Base-by-base conservation (phyloP, 441 rosid genomes). In the Caryocar brasiliense region DNA sequence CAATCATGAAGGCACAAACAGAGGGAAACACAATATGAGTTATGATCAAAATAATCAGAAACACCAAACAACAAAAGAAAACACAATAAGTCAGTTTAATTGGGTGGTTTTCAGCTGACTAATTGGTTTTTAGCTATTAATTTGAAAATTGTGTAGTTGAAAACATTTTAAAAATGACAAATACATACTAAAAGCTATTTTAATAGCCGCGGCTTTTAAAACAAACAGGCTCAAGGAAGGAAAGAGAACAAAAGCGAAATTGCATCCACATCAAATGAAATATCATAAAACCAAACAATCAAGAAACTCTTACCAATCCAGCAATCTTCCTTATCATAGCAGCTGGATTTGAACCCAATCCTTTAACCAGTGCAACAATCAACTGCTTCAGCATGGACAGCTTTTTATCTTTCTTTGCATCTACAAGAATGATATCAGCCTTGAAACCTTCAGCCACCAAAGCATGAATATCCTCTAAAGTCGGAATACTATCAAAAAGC, bases 291-390 rank as follows among this genome's bases (percentile, higher is more conserved):
- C 22, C 57, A 48, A 40, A 53, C 25, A 29, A 53, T 28, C 26
- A 41, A 68, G 27, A 20, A 54, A 44, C 33, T 61, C 76, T 75
- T 59, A 93, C 99, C 97, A 89, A 71, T 72, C 82, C 96, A 18
- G 96, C 93, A 45, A 93, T 86, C 82, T 93, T 93, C 74, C 86
- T 93, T 40, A 89, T 79, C 73, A 83, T 72, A 33, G 83, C 81
- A 53, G 95, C 86, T 41, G 97, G 95, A 66, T 93, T 86, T 58
- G 99, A 81, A 66, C 72, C 78, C 73, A 85, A 54, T 58, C 97
- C 99, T 71, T 76, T 86, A 45, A 81, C 91, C 58, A 89, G 72
- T 43, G 88, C 72, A 64, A 62, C 59, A 58, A 83, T 83, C 77
- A 86, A 72, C 72, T 86, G 99, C 74, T 93, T 89, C 64, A 86